Evolutionary conservation across 768 basidiomycete species (phyloP).

Genomic region (Leccinum rimulosum): DNA sequence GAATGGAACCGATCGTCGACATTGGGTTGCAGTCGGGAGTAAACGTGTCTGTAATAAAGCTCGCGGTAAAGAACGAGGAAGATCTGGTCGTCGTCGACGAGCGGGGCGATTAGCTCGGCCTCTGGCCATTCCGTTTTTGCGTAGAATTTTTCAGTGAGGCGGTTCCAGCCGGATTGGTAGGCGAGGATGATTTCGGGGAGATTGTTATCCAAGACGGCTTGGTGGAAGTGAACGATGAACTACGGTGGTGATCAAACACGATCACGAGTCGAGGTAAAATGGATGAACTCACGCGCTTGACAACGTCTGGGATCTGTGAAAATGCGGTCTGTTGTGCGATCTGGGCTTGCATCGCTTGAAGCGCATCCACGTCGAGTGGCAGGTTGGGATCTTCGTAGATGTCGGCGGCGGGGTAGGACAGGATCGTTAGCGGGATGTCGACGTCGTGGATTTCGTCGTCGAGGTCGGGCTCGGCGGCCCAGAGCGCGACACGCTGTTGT

Average conservation of each 20-base stretch:
- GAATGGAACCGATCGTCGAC: constrained; percentile 98
- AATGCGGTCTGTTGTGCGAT: constrained; percentile 83
- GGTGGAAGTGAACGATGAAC: constrained; percentile 95
- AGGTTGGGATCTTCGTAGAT: constrained; percentile 41
- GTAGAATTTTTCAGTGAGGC: constrained; percentile 95
- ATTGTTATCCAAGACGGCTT: constrained; percentile 90
- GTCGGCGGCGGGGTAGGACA: constrained; percentile 26
- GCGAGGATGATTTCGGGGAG: constrained; percentile 86
- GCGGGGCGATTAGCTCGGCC: constrained; percentile 89
- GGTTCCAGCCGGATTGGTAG: constrained; percentile 97
- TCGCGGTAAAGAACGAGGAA: constrained; percentile 98
- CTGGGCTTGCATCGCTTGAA: constrained; percentile 76
- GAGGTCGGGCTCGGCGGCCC: constrained; percentile 77
- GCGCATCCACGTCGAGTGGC: constrained; percentile 67
- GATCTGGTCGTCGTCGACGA: constrained; percentile 94
- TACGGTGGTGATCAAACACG: constrained; percentile 27
- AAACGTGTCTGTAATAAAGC: constrained; percentile 92
- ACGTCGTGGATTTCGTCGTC: constrained; percentile 74
- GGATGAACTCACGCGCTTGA: constrained; percentile 66
- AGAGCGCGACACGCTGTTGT: constrained; percentile 66
- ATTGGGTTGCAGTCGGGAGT: constrained; percentile 92
- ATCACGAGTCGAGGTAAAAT: neutral
- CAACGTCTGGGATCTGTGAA: constrained; percentile 81
- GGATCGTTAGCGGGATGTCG: constrained; percentile 45
- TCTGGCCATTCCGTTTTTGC: constrained; percentile 96